Evolutionary conservation across 2,329 filamentous ascomycete genomes (phyloP), one percentile per base, ranked within the genome.

Genomic region (Trichoderma arundinaceum): DNA sequence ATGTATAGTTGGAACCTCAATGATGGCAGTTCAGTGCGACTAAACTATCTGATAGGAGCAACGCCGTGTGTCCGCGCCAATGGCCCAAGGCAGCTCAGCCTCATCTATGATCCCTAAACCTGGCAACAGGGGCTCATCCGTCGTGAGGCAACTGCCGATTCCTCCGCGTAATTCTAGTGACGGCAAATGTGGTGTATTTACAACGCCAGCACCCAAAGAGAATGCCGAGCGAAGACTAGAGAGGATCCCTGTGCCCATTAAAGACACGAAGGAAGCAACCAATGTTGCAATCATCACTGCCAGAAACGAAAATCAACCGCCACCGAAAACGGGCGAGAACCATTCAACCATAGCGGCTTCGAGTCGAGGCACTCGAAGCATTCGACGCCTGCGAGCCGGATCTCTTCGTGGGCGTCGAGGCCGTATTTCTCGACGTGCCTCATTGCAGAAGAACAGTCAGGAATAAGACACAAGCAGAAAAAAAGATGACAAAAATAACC

Each of bases 51-150:
- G 12, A 17, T n/a, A 67, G 66, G 53, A 57, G 52, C 66, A 71
- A 61, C 74, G 73, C 28, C 73, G 69, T 43, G 74, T 74, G 32
- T 73, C 74, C 54, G 68, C 73, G 17, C 73, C 73, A 57, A 54
- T 52, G 13, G 22, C 46, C 58, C 68, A 28, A 67, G 67, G 32
- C 70, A 71, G 44, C 51, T 58, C 13, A 33, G 28, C 35, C 8
- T 44, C 35, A 9, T 75, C 73, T 7, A 69, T 74, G 22, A 72
- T 76, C 33, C 74, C 74, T 6, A 70, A 71, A 33, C 69, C 65
- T 17, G 64, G 67, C 6, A 71, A 69, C 19, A 62, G 65, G 28
- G 69, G 48, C 28, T 62, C 64, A 44, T 28, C 61, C 7, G 33
- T 61, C 7, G 15, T 66, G 60, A 65, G 60, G 32, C 68, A 69